Percentiles rank a stretch among this genome's conserved stretches.
Evolutionary conservation across 495 filamentous ascomycete species (phyloP).

Genomic region (Endocarpon pusillum): DNA sequence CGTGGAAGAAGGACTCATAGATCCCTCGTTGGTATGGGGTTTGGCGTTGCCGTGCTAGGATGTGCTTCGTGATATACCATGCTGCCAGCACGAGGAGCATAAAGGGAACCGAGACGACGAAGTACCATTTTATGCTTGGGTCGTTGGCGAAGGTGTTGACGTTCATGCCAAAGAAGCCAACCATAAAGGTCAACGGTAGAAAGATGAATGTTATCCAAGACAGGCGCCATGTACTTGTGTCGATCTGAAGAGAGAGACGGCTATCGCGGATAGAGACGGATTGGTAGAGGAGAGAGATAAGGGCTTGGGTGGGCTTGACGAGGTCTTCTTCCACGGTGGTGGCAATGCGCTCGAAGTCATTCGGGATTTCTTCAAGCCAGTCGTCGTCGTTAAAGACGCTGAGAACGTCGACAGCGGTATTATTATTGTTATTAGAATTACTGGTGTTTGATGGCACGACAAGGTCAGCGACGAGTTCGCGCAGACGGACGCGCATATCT

Average conservation of each 20-base stretch:
- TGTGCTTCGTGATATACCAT: constrained; percentile 35
- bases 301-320: constrained; percentile 29
- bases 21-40: constrained; percentile 31
- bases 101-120: constrained; percentile 28
- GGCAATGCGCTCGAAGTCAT: constrained; percentile 24
- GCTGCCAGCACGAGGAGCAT: constrained; percentile 24
- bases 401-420: too few species aligned
- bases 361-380: constrained; percentile 23
- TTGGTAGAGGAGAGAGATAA: constrained; percentile 33
- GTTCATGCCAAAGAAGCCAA: constrained; percentile 38
- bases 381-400: constrained; percentile 13
- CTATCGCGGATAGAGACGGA: constrained; percentile 36
- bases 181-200: constrained; percentile 34
- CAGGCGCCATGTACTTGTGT: constrained; percentile 22
- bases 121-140: constrained; percentile 34
- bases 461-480: constrained; percentile 14
- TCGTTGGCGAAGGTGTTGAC: constrained; percentile 23
- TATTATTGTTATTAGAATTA: background rate
- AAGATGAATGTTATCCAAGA: constrained; percentile 37
- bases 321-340: constrained; percentile 30
- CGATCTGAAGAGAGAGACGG: constrained; percentile 31
- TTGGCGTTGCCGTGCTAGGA: constrained; percentile 23
- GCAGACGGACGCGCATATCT: constrained; percentile 23
- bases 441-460: background rate
- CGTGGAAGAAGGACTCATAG: constrained; percentile 31